Conservation (phyloP, 2,329 filamentous ascomycete species). For the Sporothrix globosa region DNA sequence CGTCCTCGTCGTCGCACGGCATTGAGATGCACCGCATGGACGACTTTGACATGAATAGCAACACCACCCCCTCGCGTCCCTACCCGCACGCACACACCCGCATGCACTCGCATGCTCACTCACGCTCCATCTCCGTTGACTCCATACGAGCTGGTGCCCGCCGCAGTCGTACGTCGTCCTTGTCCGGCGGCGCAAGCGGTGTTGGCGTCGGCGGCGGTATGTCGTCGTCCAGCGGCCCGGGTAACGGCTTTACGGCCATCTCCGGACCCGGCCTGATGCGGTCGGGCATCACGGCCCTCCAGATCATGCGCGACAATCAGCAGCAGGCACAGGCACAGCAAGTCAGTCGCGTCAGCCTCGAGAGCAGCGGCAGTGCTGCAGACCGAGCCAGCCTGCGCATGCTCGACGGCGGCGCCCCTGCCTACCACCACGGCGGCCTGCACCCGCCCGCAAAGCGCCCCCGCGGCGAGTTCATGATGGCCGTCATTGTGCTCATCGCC, state of each 20-base stretch:
- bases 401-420: constrained; percentile 1
- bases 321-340: constrained; percentile 17
- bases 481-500: constrained; percentile 61
- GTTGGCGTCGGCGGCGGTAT: background rate
- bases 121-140: constrained; percentile 8
- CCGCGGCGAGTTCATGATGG: constrained; percentile 42
- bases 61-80: constrained; percentile 66
- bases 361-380: background rate
- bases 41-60: constrained; percentile 31
- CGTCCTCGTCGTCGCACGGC: background rate
- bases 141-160: constrained; percentile 5
- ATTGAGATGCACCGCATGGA: constrained; percentile 27
- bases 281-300: constrained; percentile 31
- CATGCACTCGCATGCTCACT: constrained; percentile 28
- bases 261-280: constrained; percentile 28
- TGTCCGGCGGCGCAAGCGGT: background rate
- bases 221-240: background rate
- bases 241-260: background rate
- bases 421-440: background rate
- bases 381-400: background rate
- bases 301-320: constrained; percentile 32
- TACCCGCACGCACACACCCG: constrained; percentile 39
- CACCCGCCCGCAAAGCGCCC: constrained; percentile 40
- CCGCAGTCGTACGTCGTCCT: constrained; percentile 13
- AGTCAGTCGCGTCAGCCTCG: background rate